These are phyloP conservation scores for Aschersonia sp. DNA, from an alignment of 2,329 filamentous ascomycete species.

Conservation along the genomic window DNA sequence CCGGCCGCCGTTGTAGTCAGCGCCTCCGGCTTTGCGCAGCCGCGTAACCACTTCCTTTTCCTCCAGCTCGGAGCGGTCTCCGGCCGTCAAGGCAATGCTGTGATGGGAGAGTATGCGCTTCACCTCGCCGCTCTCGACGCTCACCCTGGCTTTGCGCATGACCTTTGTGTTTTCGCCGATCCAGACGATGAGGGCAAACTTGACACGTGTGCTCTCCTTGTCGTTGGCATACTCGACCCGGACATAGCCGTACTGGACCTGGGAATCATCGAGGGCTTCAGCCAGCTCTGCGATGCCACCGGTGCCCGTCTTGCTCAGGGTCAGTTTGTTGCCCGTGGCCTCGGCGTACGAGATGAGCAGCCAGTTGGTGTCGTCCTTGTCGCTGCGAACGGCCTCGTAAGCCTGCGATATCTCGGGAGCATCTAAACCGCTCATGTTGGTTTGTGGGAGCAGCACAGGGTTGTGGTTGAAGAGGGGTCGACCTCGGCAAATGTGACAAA, in stretches of 20 bases:
- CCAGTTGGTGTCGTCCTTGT: conserved; percentile 53
- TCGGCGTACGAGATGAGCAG: conserved; percentile 48
- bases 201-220: conserved; percentile 51
- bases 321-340: conserved; percentile 39
- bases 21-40: conserved; percentile 51
- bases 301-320: conserved; percentile 39
- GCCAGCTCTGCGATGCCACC: conserved; percentile 46
- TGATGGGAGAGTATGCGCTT: conserved; percentile 50
- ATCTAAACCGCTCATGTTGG: conserved; percentile 39
- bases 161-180: conserved; percentile 50
- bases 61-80: conserved; percentile 43
- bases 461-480: background rate
- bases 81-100: conserved; percentile 48
- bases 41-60: conserved; percentile 45
- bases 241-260: conserved; percentile 53
- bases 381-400: conserved; percentile 52
- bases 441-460: background rate
- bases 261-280: conserved; percentile 36
- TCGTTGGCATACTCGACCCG: conserved; percentile 58
- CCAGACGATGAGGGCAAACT: conserved; percentile 55
- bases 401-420: conserved; percentile 45
- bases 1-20: conserved; percentile 55
- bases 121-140: conserved; percentile 51
- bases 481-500: background rate
- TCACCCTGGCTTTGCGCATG: conserved; percentile 56